Base-by-base conservation (phyloP, 768 basidiomycete genomes). In the Crassisporium funariophilum region DNA sequence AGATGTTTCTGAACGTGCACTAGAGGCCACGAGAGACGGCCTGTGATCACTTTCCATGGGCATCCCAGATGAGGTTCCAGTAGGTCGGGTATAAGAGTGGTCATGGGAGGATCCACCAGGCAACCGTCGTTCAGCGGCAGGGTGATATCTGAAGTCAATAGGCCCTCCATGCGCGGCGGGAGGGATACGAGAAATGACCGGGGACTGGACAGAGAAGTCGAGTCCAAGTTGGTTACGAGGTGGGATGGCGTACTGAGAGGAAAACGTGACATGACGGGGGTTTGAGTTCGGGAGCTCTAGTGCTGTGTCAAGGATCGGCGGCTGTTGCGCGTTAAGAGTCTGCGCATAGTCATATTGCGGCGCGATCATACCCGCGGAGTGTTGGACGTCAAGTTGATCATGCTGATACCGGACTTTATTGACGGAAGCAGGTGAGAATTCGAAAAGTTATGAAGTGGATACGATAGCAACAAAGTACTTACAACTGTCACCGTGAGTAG, bases 341-440 rank as follows among this genome's bases (percentile, higher is more conserved):
- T 75, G 65, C 41, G 68, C 55, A 50, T 79, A 79, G 66, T 76
- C 75, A 68, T 77, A 81, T 63, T 76, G 75, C 11, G 76, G 73
- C 45, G 73, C 66, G 58, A 77, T 74, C 41, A 76, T 74, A 59
- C 66, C 68, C 49, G 77, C 41, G 50, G 62, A 47, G 46, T 55
- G 72, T 58, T 78, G 76, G 46, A 74, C 68, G 65, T 75, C 72
- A 68, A 67, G 60, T 43, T 66, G 71, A 65, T 74, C 67, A 64
- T 67, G 67, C 59, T 71, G 68, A 70, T 71, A 86, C 72, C 84
- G 86, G 82, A 81, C 86, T 88, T 85, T 79, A 73, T 83, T 76
- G 68, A 57, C 54, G 65, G 60, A 31, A 62, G 31, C 25, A 64
- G 57, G 62, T 60, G 61, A 55, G 62, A 67, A 68, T 61, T 59